These are phyloP conservation scores for Vinca minor DNA, from an alignment of 257 asterid species.

Conservation along the genomic window DNA sequence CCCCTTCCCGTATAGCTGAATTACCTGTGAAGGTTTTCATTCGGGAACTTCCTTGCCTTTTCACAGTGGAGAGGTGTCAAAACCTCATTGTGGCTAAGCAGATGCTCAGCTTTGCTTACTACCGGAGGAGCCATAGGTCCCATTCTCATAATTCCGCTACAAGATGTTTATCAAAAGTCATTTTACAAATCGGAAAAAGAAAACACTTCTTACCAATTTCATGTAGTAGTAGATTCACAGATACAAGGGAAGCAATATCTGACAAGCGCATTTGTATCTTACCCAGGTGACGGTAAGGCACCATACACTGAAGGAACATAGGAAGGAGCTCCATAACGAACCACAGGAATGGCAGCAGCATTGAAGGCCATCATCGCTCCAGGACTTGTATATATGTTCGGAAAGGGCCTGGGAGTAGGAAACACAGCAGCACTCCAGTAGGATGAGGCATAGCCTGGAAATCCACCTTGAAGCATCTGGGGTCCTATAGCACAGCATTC, in stretches of 20 bases:
- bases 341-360: slow-evolving; percentile 40
- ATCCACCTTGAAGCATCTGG: slow-evolving; percentile 46
- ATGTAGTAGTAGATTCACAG: not conserved
- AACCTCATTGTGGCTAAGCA: slow-evolving; percentile 22
- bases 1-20: slow-evolving; percentile 7
- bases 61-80: slow-evolving; percentile 36
- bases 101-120: slow-evolving; percentile 22
- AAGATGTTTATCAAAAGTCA: slow-evolving; percentile 14
- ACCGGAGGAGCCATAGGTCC: slow-evolving; percentile 41
- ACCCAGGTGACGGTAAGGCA: slow-evolving; percentile 42
- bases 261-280: slow-evolving; percentile 17
- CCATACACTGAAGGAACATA: slow-evolving; percentile 35
- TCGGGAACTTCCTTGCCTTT: slow-evolving; percentile 36
- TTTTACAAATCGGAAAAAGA: not conserved
- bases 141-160: slow-evolving; percentile 46
- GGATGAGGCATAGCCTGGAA: slow-evolving; percentile 53
- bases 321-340: slow-evolving; percentile 42
- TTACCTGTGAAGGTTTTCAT: slow-evolving; percentile 52
- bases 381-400: slow-evolving; percentile 47
- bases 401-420: slow-evolving; percentile 43
- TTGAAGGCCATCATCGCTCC: slow-evolving; percentile 60
- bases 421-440: slow-evolving; percentile 52
- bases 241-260: slow-evolving; percentile 11
- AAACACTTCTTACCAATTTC: not conserved
- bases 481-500: slow-evolving; percentile 29